Evolutionary conservation across 148 eudicot genomes (phyloP).

Genomic region (Fagopyrum homotropicum): DNA sequence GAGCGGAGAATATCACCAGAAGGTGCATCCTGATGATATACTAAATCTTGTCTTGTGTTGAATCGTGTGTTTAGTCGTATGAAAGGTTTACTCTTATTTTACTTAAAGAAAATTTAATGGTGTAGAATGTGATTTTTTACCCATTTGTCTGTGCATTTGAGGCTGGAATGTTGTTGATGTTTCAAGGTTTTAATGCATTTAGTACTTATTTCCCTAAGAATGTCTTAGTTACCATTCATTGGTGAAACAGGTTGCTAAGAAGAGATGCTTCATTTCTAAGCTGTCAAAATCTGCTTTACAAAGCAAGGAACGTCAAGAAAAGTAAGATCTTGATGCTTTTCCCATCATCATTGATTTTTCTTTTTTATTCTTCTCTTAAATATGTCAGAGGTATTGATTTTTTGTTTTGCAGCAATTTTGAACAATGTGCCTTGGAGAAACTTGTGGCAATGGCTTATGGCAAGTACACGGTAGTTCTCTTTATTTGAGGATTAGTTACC

Average conservation of each 20-base stretch:
- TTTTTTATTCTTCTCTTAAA: constrained; percentile 12
- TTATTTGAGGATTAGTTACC: neutral
- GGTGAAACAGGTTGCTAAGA: constrained; percentile 33
- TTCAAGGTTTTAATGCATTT: neutral
- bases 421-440: constrained; percentile 50
- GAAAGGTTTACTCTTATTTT: neutral
- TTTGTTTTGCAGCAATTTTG: constrained; percentile 40
- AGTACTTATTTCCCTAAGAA: neutral
- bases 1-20: constrained; percentile 29
- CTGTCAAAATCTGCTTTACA: constrained; percentile 35
- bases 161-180: neutral
- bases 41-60: neutral
- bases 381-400: constrained; percentile 7
- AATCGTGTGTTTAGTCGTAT: neutral
- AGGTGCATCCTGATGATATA: constrained; percentile 29
- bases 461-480: constrained; percentile 56
- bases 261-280: constrained; percentile 30
- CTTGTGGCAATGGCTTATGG: constrained; percentile 52
- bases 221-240: constrained; percentile 2
- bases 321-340: constrained; percentile 24
- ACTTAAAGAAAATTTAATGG: too few relatives aligned
- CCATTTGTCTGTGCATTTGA: neutral
- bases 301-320: constrained; percentile 48
- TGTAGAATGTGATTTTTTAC: constrained; percentile 1
- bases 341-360: neutral